Evolutionary conservation across 805 yeast species (phyloP), one percentile per base, ranked within the genome.

Genomic region (Nakazawaea holstii): DNA sequence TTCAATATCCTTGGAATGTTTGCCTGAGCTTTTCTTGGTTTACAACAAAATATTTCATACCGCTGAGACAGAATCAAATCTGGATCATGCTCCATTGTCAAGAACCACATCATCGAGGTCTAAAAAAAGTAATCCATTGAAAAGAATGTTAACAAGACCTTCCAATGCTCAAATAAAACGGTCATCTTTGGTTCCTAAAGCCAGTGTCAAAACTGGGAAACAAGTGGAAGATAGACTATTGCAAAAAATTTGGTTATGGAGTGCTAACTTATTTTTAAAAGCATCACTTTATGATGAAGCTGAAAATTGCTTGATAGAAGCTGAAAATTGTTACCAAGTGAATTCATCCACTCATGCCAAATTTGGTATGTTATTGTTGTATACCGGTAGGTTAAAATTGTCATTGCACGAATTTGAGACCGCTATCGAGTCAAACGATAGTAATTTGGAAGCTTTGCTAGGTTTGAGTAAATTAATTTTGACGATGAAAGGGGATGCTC

Each of bases 231-330:
- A 38, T 8, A 33, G 27, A 24, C 56, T 79, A 8, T 59, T 82
- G 40, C 88, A 82, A 55, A 70, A 72, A 31, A 58, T 87, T 24
- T 90, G 97, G 96, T 60, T 90, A 43, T 79, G 89, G 77, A 73
- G 87, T 0, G 74, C 89, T 0, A 73, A 74, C 33, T 65, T 88
- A 27, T 89, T 87, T 59, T 66, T 76, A 55, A 75, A 77, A 49
- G 72, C 76, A 6, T 81, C 77, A 1, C 61, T 77, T 35, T 52
- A 66, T 1, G 72, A 68, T 2, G 95, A 88, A 45, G 80, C 91
- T 1, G 81, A 80, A 55, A 80, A 76, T 49, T 84, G 95, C 41
- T 73, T 89, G 4, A 72, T 74, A 7, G 96, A 89, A 61, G 88
- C 95, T 1, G 83, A 77, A 49, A 62, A 70, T 1, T 69, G 73